These are phyloP conservation scores for Diaporthe sp. DNA, from an alignment of 2,329 filamentous ascomycete genomes.

Conservation along the genomic window DNA sequence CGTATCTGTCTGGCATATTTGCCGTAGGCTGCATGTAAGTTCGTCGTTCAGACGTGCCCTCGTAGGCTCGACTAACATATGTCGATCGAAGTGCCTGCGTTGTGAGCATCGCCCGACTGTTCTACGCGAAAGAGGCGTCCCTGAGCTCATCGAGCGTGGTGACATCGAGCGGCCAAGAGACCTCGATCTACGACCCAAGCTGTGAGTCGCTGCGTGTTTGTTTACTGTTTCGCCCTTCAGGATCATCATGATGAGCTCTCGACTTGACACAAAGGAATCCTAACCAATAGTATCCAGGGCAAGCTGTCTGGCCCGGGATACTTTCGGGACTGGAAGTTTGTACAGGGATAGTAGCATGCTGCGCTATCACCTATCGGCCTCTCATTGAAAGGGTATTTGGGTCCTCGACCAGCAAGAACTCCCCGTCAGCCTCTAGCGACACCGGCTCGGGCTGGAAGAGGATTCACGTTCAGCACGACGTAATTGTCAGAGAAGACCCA, in stretches of 20 bases:
- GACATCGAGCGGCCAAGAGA: not conserved
- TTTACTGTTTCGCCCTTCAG: not conserved
- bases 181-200: not conserved
- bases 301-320: not conserved
- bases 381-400: not conserved
- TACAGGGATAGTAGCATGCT: constrained; percentile 9
- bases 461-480: not conserved
- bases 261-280: not conserved
- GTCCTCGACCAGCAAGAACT: not conserved
- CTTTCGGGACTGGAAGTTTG: constrained; percentile 8
- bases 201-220: not conserved
- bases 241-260: not conserved
- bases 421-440: not conserved
- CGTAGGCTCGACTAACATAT: not conserved
- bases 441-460: not conserved
- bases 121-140: not conserved
- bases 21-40: constrained; percentile 7
- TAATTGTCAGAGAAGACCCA: not conserved
- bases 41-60: not conserved
- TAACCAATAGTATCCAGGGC: not conserved
- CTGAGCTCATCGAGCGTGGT: not conserved
- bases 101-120: constrained; percentile 11
- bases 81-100: not conserved
- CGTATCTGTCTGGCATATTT: not conserved
- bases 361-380: constrained; percentile 3